Evolutionary conservation across 2,329 filamentous ascomycete species (phyloP), one percentile per base, ranked within the genome.

Genomic region (Arthrobotrys conoides): DNA sequence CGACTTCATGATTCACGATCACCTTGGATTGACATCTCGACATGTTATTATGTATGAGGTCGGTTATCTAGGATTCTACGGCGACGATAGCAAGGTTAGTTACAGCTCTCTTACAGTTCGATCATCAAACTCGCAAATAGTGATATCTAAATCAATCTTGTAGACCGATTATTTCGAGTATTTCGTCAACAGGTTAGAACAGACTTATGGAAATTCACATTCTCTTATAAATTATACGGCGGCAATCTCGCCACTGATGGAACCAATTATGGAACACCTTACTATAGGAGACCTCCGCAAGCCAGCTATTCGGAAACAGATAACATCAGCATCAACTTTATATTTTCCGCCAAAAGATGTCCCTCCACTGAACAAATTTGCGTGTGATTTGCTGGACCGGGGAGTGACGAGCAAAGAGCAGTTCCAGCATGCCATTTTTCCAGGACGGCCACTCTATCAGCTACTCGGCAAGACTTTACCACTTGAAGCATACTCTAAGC

Each of bases 281-380:
- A 38, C 22, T 1, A 24, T 65, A 8, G 30, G 10, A 9, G 49
- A 48, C 12, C 59, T 72, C 20, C 38, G 22, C 4, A 59, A 49
- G 24, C 48, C 46, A 38, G 69, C 66, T 27, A 36, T 72, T 6
- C 57, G 59, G 14, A 64, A 55, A 27, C 55, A 46, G 5, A 65
- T 71, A 53, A 71, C 55, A 18, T 55, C 68, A 0, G 68, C 68
- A 6, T 71, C 68, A 9, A 71, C 68, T 1, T n/a, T 71, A 5
- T 71, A 71, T n/a, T 27, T 71, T n/a, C 68, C 68, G 16, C 68
- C 68, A n/a, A 71, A 65, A 30, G 68, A 71, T 1, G 2, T 49
- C 24, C 46, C 38, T 3, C 59, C 48, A 1, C 49, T 66, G 33
- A 72, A 66, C 22, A n/a, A 64, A 12, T 71, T 71, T 30, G 69